Conservation (phyloP, 2,329 filamentous ascomycete species). For the Trichoderma gracile region DNA sequence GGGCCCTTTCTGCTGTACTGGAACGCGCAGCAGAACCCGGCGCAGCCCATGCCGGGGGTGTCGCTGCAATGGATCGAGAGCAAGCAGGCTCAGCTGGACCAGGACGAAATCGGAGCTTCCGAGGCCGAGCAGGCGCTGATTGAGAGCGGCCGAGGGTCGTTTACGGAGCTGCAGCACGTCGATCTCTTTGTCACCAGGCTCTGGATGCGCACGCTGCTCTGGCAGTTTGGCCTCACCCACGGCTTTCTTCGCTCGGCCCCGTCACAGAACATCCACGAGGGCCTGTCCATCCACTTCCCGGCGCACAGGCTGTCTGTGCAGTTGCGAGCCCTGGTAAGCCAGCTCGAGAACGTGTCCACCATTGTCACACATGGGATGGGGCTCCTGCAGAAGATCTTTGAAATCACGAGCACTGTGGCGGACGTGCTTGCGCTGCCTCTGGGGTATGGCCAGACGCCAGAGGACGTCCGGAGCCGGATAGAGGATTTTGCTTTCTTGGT, state of each 20-base stretch:
- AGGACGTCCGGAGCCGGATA: constrained; percentile 50
- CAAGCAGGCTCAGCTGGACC: constrained; percentile 45
- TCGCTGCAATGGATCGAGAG: constrained; percentile 44
- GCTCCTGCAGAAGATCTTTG: constrained; percentile 60
- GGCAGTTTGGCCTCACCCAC: constrained; percentile 45
- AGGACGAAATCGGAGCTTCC: constrained; percentile 39
- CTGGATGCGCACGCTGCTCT: constrained; percentile 45
- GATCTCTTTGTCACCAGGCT: constrained; percentile 45
- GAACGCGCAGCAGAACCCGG: constrained; percentile 36
- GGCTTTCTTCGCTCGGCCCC: constrained; percentile 42
- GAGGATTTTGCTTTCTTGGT: constrained; percentile 57
- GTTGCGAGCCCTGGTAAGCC: constrained; percentile 42
- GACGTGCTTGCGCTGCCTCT: constrained; percentile 57
- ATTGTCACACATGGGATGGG: constrained; percentile 58
- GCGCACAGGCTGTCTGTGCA: constrained; percentile 42
- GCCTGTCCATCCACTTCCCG: constrained; percentile 44
- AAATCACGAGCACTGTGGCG: constrained; percentile 60
- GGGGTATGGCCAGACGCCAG: constrained; percentile 40
- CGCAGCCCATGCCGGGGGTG: constrained; percentile 31
- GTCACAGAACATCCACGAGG: constrained; percentile 39
- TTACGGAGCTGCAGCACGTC: constrained; percentile 44
- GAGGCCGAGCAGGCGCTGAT: constrained; percentile 34
- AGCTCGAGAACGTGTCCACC: constrained; percentile 42
- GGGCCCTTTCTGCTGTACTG: constrained; percentile 43
- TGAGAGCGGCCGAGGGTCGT: constrained; percentile 31